Conservation (phyloP, 768 basidiomycete species). For the Pholiota microspora region DNA sequence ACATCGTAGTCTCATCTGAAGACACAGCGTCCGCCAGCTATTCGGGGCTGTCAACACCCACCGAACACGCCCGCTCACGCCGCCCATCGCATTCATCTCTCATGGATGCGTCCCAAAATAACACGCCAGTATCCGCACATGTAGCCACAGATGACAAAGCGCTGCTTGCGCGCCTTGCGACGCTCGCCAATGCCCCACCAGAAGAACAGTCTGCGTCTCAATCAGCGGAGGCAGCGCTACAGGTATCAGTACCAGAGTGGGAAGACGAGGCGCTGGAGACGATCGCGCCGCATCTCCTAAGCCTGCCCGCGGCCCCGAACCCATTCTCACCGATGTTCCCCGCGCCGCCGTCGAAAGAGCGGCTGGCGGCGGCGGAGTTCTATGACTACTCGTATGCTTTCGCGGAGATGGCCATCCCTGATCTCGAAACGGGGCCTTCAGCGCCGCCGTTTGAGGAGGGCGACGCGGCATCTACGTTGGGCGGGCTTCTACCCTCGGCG, state of each 20-base stretch:
- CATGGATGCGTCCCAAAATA: slow-evolving; percentile 1
- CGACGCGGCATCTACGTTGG: slow-evolving; percentile 31
- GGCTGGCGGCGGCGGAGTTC: slow-evolving; percentile 36
- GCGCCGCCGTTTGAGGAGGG: slow-evolving; percentile 47
- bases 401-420: slow-evolving; percentile 33
- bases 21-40: slow-evolving; percentile 12
- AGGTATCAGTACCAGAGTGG: slow-evolving; percentile 52
- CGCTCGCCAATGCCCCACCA: slow-evolving; percentile 54
- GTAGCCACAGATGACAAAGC: slow-evolving; percentile 67
- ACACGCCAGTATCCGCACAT: slow-evolving; percentile 38
- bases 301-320: slow-evolving; percentile 10
- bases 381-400: slow-evolving; percentile 41
- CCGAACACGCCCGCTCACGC: slow-evolving; percentile 16
- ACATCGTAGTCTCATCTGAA: slow-evolving; percentile 14
- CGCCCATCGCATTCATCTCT: slow-evolving; percentile 22
- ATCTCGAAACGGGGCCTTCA: slow-evolving; percentile 36
- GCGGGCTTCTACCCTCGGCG: slow-evolving; percentile 46
- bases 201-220: slow-evolving; percentile 18
- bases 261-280: slow-evolving; percentile 46
- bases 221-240: slow-evolving; percentile 13
- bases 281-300: slow-evolving; percentile 20
- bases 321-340: slow-evolving; percentile 37
- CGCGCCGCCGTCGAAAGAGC: slow-evolving; percentile 42
- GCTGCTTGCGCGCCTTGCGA: slow-evolving; percentile 50
- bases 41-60: slow-evolving; percentile 10